These are phyloP conservation scores for Falciphora oryzae DNA, from an alignment of 2,329 filamentous ascomycete species.

Conservation along the genomic window DNA sequence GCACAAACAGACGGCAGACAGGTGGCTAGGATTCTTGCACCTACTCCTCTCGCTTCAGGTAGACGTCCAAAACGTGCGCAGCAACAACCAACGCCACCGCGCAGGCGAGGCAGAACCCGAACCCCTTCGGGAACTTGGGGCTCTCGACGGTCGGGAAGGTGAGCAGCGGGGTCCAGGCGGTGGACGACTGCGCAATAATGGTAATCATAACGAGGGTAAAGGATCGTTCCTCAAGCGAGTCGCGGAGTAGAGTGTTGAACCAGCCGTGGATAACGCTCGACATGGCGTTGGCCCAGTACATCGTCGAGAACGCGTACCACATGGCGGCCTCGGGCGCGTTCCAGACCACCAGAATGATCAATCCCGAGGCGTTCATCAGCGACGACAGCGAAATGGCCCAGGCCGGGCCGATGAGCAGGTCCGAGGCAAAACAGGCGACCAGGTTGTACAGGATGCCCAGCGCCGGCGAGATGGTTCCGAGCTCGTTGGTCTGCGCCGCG, in stretches of 20 bases:
- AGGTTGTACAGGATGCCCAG: slow-evolving; percentile 52
- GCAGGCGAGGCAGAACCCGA: slow-evolving; percentile 23
- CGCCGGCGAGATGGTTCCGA: slow-evolving; percentile 20
- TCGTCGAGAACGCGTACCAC: slow-evolving; percentile 48
- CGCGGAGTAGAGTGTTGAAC: slow-evolving; percentile 44
- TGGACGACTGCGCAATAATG: slow-evolving; percentile 46
- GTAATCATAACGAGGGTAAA: slow-evolving; percentile 31
- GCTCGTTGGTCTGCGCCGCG: slow-evolving; percentile 10
- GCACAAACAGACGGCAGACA: not conserved
- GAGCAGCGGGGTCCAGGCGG: slow-evolving; percentile 49
- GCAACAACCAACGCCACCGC: not conserved
- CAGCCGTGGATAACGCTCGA: slow-evolving; percentile 51
- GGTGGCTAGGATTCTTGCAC: not conserved
- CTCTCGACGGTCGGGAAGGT: slow-evolving; percentile 41
- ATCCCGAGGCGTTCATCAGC: slow-evolving; percentile 44
- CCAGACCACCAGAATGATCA: slow-evolving; percentile 51
- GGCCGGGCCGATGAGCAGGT: slow-evolving; percentile 43
- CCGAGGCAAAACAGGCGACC: slow-evolving; percentile 47
- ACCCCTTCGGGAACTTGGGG: slow-evolving; percentile 37
- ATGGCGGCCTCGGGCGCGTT: slow-evolving; percentile 46
- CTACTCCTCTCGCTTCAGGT: slow-evolving; percentile 4
- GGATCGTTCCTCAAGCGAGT: slow-evolving; percentile 40
- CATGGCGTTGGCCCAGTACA: slow-evolving; percentile 43
- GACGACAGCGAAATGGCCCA: slow-evolving; percentile 49
- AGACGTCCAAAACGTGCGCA: not conserved